A percentile compares a stretch with the other conserved stretches of the same genome.
Evolutionary conservation across 352 stramenopile species (phyloP).

Genomic region (Phytophthora pini): DNA sequence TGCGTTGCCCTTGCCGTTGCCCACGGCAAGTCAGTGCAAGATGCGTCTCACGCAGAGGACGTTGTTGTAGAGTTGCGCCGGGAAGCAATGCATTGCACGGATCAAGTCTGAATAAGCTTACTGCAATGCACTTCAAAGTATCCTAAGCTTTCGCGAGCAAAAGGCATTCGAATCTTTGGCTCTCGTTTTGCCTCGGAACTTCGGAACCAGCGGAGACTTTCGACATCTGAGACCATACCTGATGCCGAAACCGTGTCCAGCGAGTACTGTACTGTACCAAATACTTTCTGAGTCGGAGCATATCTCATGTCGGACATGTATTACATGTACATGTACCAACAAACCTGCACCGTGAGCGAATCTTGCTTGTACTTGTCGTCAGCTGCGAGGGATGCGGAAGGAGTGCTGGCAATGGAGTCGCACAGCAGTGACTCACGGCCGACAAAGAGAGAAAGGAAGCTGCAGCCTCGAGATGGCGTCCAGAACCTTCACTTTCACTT

Average conservation of each 20-base stretch:
- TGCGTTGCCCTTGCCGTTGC: constrained; percentile 3
- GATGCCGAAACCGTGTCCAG: no score
- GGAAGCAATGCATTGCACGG: constrained; percentile 5
- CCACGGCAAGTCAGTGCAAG: background rate
- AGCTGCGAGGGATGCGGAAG: constrained; percentile 13
- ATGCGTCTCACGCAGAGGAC: constrained; percentile 27
- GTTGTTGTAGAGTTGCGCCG: constrained; percentile 15
- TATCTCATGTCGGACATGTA: no score
- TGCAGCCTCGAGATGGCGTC: background rate
- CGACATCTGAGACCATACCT: background rate
- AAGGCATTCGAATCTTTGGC: background rate
- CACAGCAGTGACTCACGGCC: background rate
- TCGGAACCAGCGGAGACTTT: background rate
- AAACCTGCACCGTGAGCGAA: background rate
- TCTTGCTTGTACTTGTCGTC: constrained; percentile 7
- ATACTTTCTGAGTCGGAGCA: no score
- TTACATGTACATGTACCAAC: no score
- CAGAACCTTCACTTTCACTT: constrained; percentile 1
- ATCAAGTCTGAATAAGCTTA: no score
- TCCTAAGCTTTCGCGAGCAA: background rate
- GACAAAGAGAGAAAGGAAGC: background rate
- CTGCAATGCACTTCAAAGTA: no score
- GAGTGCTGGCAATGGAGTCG: constrained; percentile 2
- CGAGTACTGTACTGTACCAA: no score
- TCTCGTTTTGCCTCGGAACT: background rate